phyloP scores from a whole-genome alignment of 202 grass and related monocot species.

The Alloteropsis angusta region DNA sequence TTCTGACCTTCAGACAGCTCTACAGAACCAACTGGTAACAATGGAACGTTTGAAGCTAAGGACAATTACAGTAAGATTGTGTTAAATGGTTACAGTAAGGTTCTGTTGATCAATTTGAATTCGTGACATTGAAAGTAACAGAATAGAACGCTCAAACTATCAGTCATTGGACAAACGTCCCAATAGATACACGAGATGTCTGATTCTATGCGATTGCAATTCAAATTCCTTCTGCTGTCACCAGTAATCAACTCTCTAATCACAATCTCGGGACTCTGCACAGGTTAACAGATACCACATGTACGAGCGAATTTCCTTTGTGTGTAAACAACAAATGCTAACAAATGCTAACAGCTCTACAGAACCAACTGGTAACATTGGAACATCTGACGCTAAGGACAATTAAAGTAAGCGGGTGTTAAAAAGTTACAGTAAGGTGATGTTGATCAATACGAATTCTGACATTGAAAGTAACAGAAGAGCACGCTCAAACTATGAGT shows the following conservation, averaged over 20 bases:
- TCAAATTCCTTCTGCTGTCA: neutral
- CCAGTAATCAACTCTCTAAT: neutral
- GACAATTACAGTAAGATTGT: neutral
- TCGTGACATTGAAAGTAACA: neutral
- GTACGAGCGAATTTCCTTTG: neutral
- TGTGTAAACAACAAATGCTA: neutral
- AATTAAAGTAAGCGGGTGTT: too few relatives aligned
- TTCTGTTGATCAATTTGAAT: neutral
- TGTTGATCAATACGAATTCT: too few relatives aligned
- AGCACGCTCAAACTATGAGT: neutral
- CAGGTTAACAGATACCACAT: neutral
- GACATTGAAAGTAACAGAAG: neutral
- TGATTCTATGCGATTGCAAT: neutral
- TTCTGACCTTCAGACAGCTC: neutral
- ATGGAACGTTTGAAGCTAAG: neutral
- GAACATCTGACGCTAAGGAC: neutral
- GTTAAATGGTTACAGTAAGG: too few relatives aligned
- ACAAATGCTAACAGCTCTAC: neutral
- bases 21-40: neutral
- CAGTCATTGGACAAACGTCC: too few relatives aligned
- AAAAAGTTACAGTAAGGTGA: neutral
- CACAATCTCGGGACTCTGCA: neutral
- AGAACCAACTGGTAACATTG: neutral
- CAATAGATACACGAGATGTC: neutral
- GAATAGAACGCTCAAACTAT: neutral